phyloP scores from a whole-genome alignment of 306 rosid genomes.

The Cicer pinnatifidum region DNA sequence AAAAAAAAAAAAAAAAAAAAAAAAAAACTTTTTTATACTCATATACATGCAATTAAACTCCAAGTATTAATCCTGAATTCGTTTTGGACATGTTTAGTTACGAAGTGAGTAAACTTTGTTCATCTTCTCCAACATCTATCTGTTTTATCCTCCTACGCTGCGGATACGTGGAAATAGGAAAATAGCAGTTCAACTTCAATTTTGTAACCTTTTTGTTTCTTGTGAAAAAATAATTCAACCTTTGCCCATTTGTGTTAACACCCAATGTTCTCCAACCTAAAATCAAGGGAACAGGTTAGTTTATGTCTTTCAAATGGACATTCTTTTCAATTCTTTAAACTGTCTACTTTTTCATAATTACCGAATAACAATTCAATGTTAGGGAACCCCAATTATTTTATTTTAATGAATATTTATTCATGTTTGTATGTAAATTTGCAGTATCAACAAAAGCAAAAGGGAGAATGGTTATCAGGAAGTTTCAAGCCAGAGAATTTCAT shows the following conservation, averaged over 20 bases:
- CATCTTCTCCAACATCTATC: too few species aligned
- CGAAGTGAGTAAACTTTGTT: too few species aligned
- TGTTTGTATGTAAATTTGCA: constrained; percentile 34
- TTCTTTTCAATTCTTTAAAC: neutral
- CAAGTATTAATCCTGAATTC: too few species aligned
- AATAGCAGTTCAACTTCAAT: constrained; percentile 1
- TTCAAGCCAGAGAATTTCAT: constrained; percentile 86
- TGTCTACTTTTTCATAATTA: constrained; percentile 6
- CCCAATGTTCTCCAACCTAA: constrained; percentile 55
- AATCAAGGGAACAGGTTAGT: constrained; percentile 55
- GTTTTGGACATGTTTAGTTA: too few species aligned
- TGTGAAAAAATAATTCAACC: neutral
- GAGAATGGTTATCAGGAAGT: constrained; percentile 68
- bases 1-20: too few species aligned
- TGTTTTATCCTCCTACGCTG: too few species aligned
- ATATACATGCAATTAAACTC: too few species aligned
- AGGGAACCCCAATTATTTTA: neutral
- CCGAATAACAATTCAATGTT: neutral
- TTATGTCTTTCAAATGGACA: neutral
- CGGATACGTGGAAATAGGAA: too few species aligned
- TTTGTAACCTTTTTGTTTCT: too few species aligned
- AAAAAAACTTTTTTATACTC: too few species aligned
- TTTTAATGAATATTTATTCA: neutral
- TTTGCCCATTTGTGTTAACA: neutral
- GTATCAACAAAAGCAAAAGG: constrained; percentile 58